Conservation (phyloP, 2,329 filamentous ascomycete species). For the Alternaria triticimaculans region DNA sequence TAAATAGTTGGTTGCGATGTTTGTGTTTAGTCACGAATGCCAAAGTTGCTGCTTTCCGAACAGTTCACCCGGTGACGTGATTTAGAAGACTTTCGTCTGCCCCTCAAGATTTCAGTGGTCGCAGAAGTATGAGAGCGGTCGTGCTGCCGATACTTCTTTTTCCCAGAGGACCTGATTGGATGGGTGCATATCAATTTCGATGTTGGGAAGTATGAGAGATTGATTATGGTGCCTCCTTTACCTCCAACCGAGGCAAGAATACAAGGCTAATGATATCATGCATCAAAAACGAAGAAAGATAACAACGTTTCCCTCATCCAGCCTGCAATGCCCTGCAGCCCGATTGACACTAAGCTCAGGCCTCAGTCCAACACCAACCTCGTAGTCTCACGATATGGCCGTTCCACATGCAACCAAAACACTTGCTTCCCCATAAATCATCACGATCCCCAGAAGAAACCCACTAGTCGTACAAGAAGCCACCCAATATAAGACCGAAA, state of each 20-base stretch:
- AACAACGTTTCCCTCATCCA: slow-evolving; percentile 9
- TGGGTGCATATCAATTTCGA: background rate
- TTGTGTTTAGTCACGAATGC: slow-evolving; percentile 1
- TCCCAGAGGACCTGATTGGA: background rate
- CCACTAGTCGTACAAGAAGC: slow-evolving; percentile 25
- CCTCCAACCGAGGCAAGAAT: background rate
- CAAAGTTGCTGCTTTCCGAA: background rate
- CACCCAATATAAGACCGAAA: slow-evolving; percentile 14
- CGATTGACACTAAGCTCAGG: slow-evolving; percentile 10
- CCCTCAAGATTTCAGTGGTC: background rate
- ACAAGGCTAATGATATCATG: slow-evolving; percentile 10
- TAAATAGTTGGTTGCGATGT: background rate
- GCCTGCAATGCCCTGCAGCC: slow-evolving; percentile 12
- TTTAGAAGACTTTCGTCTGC: too few species aligned
- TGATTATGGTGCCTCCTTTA: background rate
- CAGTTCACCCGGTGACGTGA: background rate
- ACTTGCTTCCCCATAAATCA: background rate
- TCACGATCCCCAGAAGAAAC: slow-evolving; percentile 8
- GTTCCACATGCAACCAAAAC: background rate
- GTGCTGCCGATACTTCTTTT: background rate
- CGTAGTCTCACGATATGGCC: slow-evolving; percentile 2
- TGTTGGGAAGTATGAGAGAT: background rate
- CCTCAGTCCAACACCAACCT: slow-evolving; percentile 2
- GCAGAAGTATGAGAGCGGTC: background rate
- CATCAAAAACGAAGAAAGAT: background rate